A percentile compares a stretch with the other conserved stretches of the same genome.
phyloP scores from a whole-genome alignment of 257 asterid species.

The Solanum raphanifolium region DNA sequence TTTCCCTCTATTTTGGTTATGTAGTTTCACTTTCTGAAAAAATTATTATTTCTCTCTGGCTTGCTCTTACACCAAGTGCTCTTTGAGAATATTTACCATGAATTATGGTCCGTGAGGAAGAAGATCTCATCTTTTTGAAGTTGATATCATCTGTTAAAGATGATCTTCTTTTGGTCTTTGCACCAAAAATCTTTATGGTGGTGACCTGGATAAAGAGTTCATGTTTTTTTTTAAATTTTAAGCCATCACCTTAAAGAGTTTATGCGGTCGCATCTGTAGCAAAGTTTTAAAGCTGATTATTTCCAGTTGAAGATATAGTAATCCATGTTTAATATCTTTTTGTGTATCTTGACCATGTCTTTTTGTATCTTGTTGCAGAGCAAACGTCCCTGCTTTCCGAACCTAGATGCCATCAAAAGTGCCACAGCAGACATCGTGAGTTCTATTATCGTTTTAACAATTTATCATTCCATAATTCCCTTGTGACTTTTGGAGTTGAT shows the following conservation, averaged over 20 bases:
- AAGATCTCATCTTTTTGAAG: neutral
- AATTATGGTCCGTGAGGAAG: neutral
- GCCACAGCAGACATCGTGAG: slow-evolving; percentile 97
- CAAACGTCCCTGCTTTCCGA: slow-evolving; percentile 84
- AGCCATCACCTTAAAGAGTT: neutral
- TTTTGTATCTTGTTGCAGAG: slow-evolving; percentile 46
- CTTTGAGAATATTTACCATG: neutral
- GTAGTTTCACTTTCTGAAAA: neutral
- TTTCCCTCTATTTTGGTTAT: neutral
- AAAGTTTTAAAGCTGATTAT: neutral
- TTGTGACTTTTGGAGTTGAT: neutral
- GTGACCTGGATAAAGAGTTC: neutral
- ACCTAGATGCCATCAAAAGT: slow-evolving; percentile 74
- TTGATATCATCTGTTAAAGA: neutral
- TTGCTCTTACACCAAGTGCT: neutral
- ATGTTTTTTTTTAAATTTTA: too few relatives aligned
- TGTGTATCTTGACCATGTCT: neutral
- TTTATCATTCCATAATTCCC: neutral
- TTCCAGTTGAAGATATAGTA: neutral
- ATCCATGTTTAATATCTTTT: neutral
- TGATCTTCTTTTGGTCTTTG: neutral
- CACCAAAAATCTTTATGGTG: neutral
- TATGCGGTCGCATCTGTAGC: neutral
- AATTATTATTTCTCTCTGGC: neutral
- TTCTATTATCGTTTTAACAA: neutral